Evolutionary conservation across 441 rosid species (phyloP).

Genomic region (Daphne laureola): DNA sequence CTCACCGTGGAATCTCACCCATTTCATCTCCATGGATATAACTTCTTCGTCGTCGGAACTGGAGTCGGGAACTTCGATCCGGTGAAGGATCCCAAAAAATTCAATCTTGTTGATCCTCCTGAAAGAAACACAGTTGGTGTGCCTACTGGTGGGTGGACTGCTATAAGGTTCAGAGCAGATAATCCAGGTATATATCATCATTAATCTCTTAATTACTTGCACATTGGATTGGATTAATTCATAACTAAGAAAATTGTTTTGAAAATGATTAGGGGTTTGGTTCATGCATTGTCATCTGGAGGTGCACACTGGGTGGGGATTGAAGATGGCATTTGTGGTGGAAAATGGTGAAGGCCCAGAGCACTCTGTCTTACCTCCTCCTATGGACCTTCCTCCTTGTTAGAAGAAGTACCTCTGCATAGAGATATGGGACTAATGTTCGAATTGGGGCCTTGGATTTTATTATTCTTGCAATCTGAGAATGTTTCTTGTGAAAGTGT

Average conservation of each 20-base stretch:
- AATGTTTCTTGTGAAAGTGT: too few species aligned
- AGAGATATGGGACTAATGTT: background rate
- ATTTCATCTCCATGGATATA: slow-evolving; percentile 63
- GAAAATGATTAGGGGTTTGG: slow-evolving; percentile 14
- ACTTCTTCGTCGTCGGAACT: slow-evolving; percentile 53
- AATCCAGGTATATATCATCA: slow-evolving; percentile 43
- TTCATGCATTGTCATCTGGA: slow-evolving; percentile 16
- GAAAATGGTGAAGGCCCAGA: slow-evolving; percentile 15
- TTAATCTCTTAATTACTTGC: background rate
- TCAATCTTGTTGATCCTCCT: slow-evolving; percentile 51
- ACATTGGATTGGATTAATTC: too few species aligned
- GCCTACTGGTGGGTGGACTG: slow-evolving; percentile 60
- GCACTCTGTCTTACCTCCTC: slow-evolving; percentile 15
- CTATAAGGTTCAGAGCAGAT: slow-evolving; percentile 59
- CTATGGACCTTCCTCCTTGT: slow-evolving; percentile 15
- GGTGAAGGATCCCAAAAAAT: slow-evolving; percentile 38
- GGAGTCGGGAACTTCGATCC: slow-evolving; percentile 60
- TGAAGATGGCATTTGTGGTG: slow-evolving; percentile 18
- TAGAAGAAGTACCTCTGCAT: background rate
- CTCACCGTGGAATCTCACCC: slow-evolving; percentile 60
- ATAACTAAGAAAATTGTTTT: background rate
- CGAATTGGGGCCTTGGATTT: background rate
- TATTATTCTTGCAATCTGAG: background rate
- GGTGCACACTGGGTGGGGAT: slow-evolving; percentile 18
- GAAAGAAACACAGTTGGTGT: slow-evolving; percentile 44